phyloP scores from a whole-genome alignment of 345 rosid genomes.

The Camelina neglecta region DNA sequence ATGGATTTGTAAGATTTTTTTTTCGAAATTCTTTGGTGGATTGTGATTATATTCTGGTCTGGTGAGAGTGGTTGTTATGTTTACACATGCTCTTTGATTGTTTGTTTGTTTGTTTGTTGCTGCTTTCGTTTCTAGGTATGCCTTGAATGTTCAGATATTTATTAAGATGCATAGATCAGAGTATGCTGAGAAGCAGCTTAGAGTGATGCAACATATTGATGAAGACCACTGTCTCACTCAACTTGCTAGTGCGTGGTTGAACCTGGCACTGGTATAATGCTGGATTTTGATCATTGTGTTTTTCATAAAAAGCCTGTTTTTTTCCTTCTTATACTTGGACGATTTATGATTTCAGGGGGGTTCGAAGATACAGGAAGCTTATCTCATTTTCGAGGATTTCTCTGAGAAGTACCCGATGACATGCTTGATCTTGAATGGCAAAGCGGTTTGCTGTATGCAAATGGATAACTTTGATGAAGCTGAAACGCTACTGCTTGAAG shows the following conservation, averaged over 20 bases:
- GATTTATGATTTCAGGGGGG: conserved; percentile 39
- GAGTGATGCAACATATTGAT: conserved; percentile 85
- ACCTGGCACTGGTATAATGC: conserved; percentile 76
- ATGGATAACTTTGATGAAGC: conserved; percentile 97
- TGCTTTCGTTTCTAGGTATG: conserved; percentile 59
- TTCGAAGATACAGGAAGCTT: conserved; percentile 70
- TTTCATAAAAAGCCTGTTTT: background rate
- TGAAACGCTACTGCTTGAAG: conserved; percentile 85
- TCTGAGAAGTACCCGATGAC: conserved; percentile 92
- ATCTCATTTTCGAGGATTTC: conserved; percentile 94
- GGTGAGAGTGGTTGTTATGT: background rate
- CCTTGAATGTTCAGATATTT: conserved; percentile 87
- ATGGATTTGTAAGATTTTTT: conserved; percentile 69
- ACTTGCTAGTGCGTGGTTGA: conserved; percentile 87
- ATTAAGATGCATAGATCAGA: conserved; percentile 90
- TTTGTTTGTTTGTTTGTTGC: background rate
- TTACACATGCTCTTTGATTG: background rate
- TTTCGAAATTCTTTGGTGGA: background rate
- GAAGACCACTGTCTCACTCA: conserved; percentile 97
- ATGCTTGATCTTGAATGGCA: conserved; percentile 82
- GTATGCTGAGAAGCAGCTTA: conserved; percentile 81
- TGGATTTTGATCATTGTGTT: background rate
- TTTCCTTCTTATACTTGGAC: background rate
- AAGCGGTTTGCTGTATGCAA: conserved; percentile 92
- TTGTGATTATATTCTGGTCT: background rate